Base-by-base conservation (phyloP, 495 filamentous ascomycete species). In the Lophiotrema nucula region DNA sequence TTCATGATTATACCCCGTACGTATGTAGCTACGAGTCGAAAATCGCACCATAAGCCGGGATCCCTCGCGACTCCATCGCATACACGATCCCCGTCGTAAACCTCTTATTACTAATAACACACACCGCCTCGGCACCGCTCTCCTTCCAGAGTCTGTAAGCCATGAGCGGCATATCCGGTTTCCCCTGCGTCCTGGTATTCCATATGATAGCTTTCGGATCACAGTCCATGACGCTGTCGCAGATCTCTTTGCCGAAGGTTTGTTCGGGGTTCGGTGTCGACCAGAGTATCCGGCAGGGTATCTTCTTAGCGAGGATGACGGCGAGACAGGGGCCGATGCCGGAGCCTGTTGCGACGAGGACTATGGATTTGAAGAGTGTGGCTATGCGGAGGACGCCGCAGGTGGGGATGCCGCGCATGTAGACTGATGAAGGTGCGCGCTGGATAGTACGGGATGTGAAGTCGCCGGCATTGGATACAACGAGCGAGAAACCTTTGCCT, bases 1-100 rank as follows among this genome's bases (percentile, higher is more conserved):
- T n/a, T n/a, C n/a, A n/a, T n/a, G n/a, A n/a, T n/a, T n/a, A n/a
- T n/a, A n/a, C n/a, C n/a, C n/a, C n/a, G n/a, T n/a, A n/a, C n/a
- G n/a, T n/a, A n/a, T n/a, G n/a, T n/a, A n/a, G n/a, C 77, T 71
- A 90, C 24, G 88, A 90, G 74, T 92, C 89, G 70, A 88, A 92
- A 59, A 93, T 88, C 4, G 88, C 83, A 25, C 88, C 89, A 72
- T 83, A 92, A 3, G 88, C 85, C 12, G 85, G 81, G 23, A 89
- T 72, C 0, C 87, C 86, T 47, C 83, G 76, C 8, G 74, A 78
- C 67, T 90, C 86, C 63, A 93, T 75, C 19, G 83, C 87, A 72
- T 85, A 89, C 4, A 91, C 86, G 31, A 91, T 78, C 69, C 83
- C 83, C 66, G 77, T 74, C 39, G 88, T 92, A 46, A 90, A 73